phyloP scores from a whole-genome alignment of 345 rosid genomes.

The Passiflora organensis region DNA sequence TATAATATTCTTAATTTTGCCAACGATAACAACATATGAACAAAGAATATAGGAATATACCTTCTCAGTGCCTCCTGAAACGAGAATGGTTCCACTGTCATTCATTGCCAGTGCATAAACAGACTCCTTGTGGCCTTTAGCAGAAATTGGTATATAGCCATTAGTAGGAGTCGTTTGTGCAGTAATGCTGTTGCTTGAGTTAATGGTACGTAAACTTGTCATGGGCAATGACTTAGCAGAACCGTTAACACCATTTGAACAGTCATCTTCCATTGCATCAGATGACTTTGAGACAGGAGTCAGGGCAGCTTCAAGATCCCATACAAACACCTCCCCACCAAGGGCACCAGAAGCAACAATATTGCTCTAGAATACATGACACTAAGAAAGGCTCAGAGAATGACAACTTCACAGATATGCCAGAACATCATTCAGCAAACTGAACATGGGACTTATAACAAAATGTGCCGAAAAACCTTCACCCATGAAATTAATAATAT shows the following conservation, averaged over 20 bases:
- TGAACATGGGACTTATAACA: conserved; percentile 14
- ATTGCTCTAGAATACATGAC: conserved; percentile 74
- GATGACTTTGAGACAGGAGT: conserved; percentile 66
- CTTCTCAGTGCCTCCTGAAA: conserved; percentile 99
- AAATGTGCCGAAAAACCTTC: conserved; percentile 20
- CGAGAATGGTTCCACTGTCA: conserved; percentile 81
- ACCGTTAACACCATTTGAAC: conserved; percentile 61
- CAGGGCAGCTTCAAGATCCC: conserved; percentile 97
- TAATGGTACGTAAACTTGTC: conserved; percentile 69
- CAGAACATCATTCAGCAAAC: conserved; percentile 1
- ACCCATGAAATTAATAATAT: conserved; percentile 25
- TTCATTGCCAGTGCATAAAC: conserved; percentile 98
- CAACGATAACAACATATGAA: neutral
- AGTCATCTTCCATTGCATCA: conserved; percentile 71
- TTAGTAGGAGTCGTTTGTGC: conserved; percentile 60
- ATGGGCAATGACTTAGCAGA: conserved; percentile 52
- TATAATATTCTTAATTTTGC: too few species aligned
- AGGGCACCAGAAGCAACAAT: conserved; percentile 99
- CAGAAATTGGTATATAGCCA: conserved; percentile 73
- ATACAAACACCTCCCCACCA: conserved; percentile 98
- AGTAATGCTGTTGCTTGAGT: conserved; percentile 81
- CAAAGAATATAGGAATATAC: conserved; percentile 30
- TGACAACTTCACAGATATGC: conserved; percentile 19
- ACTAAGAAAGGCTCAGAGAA: conserved; percentile 67
- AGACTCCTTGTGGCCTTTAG: conserved; percentile 99